Evolutionary conservation across 768 basidiomycete species (phyloP), one percentile per base, ranked within the genome.

Genomic region (Dioszegia crocea): DNA sequence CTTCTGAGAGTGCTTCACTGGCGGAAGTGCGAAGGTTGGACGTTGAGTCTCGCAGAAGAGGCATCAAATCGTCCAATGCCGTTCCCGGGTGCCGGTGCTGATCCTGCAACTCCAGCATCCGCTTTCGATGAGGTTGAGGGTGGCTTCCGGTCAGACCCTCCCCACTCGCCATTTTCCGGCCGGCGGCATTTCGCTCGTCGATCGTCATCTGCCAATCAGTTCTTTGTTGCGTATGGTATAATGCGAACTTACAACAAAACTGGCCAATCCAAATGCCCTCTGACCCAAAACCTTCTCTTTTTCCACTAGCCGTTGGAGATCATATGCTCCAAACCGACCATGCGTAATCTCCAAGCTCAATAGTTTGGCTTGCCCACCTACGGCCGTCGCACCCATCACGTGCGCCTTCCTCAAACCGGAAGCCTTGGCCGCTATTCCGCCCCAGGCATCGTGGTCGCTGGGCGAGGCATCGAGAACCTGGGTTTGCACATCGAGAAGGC

Each of bases 281-380:
- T 56, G 59, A 14, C 64, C 60, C 21, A 77, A 50, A 33, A 64
- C 62, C 47, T 73, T 70, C 27, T 54, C 48, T 54, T 70, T 73
- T 24, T 60, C 66, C 41, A 68, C 64, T 9, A 76, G 41, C 36
- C 45, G 49, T 23, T 69, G 65, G 52, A 78, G 39, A 53, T 77
- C 71, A 14, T 61, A 58, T 8, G 76, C 65, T 11, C 76, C 69
- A 12, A 76, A 56, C 14, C 68, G 61, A 4, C 76, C 75, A 17
- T 68, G 56, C 14, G 65, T 74, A 26, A 77, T 53, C 58, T 78
- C 78, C 21, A 77, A 59, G 36, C 75, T 66, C 4, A 77, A 56
- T 58, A 75, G 58, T 12, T 60, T 67, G 0, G 62, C 38, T 41
- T 69, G 65, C 2, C 66, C 76, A 26, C 59, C 61, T 3, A 76